Evolutionary conservation across 2,329 filamentous ascomycete genomes (phyloP), one percentile per base, ranked within the genome.

Genomic region (Colletotrichum gigasporum): DNA sequence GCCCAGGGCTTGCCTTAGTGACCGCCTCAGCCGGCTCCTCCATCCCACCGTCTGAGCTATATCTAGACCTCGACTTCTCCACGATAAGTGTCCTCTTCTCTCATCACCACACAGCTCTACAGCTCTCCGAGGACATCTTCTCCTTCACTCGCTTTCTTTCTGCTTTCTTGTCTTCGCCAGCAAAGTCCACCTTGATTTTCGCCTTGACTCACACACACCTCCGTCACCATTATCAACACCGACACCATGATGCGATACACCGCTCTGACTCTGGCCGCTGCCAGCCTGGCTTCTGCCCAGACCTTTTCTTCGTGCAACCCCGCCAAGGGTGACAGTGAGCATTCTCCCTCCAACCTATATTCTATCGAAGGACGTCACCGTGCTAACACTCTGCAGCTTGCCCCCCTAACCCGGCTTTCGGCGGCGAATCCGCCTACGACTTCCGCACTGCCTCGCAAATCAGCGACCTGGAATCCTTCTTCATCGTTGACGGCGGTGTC

Each of bases 401-500:
- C 52, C 45, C 50, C n/a, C 41, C 63, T 5, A 68, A 69, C 59
- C 55, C 66, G 8, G 67, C 67, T 9, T 66, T 68, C 32, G 66
- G 66, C 37, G 51, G 47, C 39, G 51, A 59, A 12, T 51, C 48
- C 48, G 32, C 4, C 39, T 67, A 54, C 52, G 54, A 67, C 54
- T 67, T 68, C 54, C 48, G 51, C n/a, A 34, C 16, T 4, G 50
- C 62, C 72, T 80, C 76, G 39, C 71, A 73, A 26, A 48, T 67
- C 41, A 80, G 78, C 41, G 72, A 72, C 39, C 73, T 78, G 67
- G 68, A 77, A 73, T 75, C 71, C 63, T 83, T 86, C 68, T 92
- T 91, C 76, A 86, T 82, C 1, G 78, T 85, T 9, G 85, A 86
- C 45, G 75, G 75, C 63, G 80, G 85, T 52, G 82, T 78, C 5